A percentile compares a stretch with the other conserved stretches of the same genome.
Conservation (phyloP, 2,329 filamentous ascomycete species). For the Apiospora marii region DNA sequence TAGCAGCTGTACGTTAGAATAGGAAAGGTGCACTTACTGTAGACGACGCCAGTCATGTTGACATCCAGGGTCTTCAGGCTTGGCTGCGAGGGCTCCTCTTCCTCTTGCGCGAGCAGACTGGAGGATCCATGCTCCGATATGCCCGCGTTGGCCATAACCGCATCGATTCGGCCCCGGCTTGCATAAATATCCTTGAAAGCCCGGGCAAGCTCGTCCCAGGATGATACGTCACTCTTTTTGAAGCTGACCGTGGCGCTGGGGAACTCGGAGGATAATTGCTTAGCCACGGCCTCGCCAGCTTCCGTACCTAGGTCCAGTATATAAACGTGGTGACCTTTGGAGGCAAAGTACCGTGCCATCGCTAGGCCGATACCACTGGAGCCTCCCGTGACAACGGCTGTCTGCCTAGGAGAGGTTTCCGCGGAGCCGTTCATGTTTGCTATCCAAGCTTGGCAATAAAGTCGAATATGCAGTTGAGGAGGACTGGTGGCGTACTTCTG, state of each 20-base stretch:
- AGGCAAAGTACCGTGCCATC: conserved; percentile 46
- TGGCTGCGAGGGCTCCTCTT: conserved; percentile 38
- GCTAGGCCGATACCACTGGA: conserved; percentile 46
- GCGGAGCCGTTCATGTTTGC: not conserved
- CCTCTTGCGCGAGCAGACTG: conserved; percentile 34
- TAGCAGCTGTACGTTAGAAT: no score
- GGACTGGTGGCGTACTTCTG: not conserved
- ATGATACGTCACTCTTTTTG: conserved; percentile 46
- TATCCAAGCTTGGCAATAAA: not conserved
- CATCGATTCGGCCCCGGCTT: conserved; percentile 48
- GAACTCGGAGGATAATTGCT: conserved; percentile 37
- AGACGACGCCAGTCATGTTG: conserved; percentile 50
- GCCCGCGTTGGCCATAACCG: conserved; percentile 60
- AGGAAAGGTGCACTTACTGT: conserved; percentile 46
- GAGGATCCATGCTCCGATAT: conserved; percentile 51
- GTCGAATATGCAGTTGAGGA: not conserved
- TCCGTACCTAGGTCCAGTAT: conserved; percentile 44
- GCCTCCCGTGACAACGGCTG: conserved; percentile 43
- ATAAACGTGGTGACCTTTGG: conserved; percentile 42
- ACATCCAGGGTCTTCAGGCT: conserved; percentile 41
- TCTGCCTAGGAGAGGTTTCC: not conserved
- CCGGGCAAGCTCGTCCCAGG: conserved; percentile 46
- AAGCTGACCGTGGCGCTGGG: conserved; percentile 40
- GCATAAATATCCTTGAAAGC: conserved; percentile 45
- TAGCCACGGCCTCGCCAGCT: conserved; percentile 36